These are phyloP conservation scores for Phytophthora multivora DNA, from an alignment of 352 stramenopile genomes.

Conservation along the genomic window DNA sequence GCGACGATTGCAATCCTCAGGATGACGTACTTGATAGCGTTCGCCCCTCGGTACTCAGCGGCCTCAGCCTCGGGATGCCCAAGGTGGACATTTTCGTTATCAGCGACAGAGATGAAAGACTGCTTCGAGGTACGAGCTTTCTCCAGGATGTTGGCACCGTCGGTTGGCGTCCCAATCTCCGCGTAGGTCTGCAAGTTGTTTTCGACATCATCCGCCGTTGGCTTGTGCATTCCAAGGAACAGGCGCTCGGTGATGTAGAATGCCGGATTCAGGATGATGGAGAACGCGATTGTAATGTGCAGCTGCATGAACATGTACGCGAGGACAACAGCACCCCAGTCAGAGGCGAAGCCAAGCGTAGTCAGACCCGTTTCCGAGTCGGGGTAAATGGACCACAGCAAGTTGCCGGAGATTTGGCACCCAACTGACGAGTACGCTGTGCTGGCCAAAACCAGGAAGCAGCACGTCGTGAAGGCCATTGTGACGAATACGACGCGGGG, in stretches of 20 bases:
- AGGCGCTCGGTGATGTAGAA: slow-evolving; percentile 23
- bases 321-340: slow-evolving; percentile 19
- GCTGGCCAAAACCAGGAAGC: slow-evolving; percentile 39
- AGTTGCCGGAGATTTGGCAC: slow-evolving; percentile 23
- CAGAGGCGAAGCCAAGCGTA: slow-evolving; percentile 15
- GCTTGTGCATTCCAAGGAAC: slow-evolving; percentile 24
- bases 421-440: slow-evolving; percentile 44
- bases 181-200: slow-evolving; percentile 21
- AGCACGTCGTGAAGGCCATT: slow-evolving; percentile 40
- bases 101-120: slow-evolving; percentile 32
- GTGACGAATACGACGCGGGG: slow-evolving; percentile 37
- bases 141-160: slow-evolving; percentile 6
- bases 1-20: slow-evolving; percentile 26
- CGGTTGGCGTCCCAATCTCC: slow-evolving; percentile 10
- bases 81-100: slow-evolving; percentile 29
- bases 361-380: slow-evolving; percentile 11
- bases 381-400: slow-evolving; percentile 20
- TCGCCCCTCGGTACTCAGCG: slow-evolving; percentile 23
- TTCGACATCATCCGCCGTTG: slow-evolving; percentile 11
- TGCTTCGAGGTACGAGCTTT: slow-evolving; percentile 19
- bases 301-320: slow-evolving; percentile 26
- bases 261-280: slow-evolving; percentile 21
- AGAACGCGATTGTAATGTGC: slow-evolving; percentile 21
- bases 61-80: slow-evolving; percentile 23
- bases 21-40: slow-evolving; percentile 32